Percentiles rank a stretch among this genome's conserved stretches.
phyloP scores from a whole-genome alignment of 1,284 basidiomycete genomes.

The Cryptococcus hybrid region DNA sequence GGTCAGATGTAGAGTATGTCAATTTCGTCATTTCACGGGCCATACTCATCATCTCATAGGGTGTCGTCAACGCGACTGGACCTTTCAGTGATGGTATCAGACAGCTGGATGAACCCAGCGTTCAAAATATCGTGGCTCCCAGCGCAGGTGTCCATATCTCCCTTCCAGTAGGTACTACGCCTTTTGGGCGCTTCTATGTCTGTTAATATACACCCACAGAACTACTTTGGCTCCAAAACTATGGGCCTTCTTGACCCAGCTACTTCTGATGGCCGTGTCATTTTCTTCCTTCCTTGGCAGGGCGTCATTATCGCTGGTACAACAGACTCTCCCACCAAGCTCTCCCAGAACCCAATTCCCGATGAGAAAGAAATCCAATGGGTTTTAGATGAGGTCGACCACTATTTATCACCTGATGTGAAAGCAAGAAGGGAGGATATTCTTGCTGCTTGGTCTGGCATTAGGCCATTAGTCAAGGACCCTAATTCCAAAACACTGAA shows the following conservation, averaged over 20 bases:
- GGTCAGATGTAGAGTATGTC: constrained; percentile 65
- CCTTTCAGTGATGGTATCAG: constrained; percentile 89
- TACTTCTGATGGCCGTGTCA: constrained; percentile 94
- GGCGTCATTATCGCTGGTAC: constrained; percentile 97
- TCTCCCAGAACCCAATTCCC: constrained; percentile 77
- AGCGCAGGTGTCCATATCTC: constrained; percentile 95
- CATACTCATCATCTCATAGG: constrained; percentile 33
- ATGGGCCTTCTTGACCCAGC: constrained; percentile 96
- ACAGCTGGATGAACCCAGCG: constrained; percentile 76
- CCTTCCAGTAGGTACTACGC: constrained; percentile 57
- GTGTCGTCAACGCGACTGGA: constrained; percentile 94
- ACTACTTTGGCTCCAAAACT: constrained; percentile 91
- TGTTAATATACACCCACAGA: constrained; percentile 32
- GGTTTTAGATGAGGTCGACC: constrained; percentile 82
- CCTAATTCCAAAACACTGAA: constrained; percentile 78
- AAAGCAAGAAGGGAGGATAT: constrained; percentile 92
- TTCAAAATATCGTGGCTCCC: constrained; percentile 85
- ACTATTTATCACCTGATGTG: constrained; percentile 89
- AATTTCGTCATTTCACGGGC: no score
- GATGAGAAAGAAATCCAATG: constrained; percentile 94
- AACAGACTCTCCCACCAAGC: constrained; percentile 79
- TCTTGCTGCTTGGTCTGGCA: constrained; percentile 90
- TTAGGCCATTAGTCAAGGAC: constrained; percentile 86
- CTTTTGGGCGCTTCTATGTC: no score
- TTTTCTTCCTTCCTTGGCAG: constrained; percentile 99